Evolutionary conservation across 768 basidiomycete genomes (phyloP).

Genomic region (Trametes maxima): DNA sequence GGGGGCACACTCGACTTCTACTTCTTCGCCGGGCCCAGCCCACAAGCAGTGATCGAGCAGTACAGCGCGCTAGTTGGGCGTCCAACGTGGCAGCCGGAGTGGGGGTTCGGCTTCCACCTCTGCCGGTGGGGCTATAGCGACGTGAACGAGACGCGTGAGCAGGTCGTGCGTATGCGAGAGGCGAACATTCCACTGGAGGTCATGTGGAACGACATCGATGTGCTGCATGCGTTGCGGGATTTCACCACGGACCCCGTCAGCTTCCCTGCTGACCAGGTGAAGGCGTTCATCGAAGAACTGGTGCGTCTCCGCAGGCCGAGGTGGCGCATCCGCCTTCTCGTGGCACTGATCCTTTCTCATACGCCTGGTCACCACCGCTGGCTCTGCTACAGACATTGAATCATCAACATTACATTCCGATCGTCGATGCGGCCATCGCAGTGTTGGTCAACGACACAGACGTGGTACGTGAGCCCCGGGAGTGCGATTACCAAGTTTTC

Average conservation of each 20-base stretch:
- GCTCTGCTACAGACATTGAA: slow-evolving; percentile 38
- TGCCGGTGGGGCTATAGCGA: slow-evolving; percentile 61
- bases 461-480: slow-evolving; percentile 45
- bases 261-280: slow-evolving; percentile 58
- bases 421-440: slow-evolving; percentile 65
- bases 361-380: no score
- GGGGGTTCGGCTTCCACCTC: slow-evolving; percentile 81
- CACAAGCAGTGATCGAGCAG: slow-evolving; percentile 66
- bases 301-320: slow-evolving; percentile 45
- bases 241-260: slow-evolving; percentile 69
- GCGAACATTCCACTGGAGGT: slow-evolving; percentile 82
- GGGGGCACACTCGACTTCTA: slow-evolving; percentile 81
- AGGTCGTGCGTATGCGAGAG: slow-evolving; percentile 60
- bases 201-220: slow-evolving; percentile 81
- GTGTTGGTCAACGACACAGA: slow-evolving; percentile 62
- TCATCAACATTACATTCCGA: slow-evolving; percentile 65
- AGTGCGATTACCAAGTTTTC: slow-evolving; percentile 49
- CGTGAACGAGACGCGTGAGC: slow-evolving; percentile 57
- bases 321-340: neutral
- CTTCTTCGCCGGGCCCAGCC: slow-evolving; percentile 60
- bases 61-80: slow-evolving; percentile 65
- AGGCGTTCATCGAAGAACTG: slow-evolving; percentile 55
- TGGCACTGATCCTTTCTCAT: neutral
- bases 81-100: slow-evolving; percentile 71
- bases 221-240: slow-evolving; percentile 69